These are phyloP conservation scores for Thelonectria blattea DNA, from an alignment of 2,329 filamentous ascomycete species.

Conservation along the genomic window DNA sequence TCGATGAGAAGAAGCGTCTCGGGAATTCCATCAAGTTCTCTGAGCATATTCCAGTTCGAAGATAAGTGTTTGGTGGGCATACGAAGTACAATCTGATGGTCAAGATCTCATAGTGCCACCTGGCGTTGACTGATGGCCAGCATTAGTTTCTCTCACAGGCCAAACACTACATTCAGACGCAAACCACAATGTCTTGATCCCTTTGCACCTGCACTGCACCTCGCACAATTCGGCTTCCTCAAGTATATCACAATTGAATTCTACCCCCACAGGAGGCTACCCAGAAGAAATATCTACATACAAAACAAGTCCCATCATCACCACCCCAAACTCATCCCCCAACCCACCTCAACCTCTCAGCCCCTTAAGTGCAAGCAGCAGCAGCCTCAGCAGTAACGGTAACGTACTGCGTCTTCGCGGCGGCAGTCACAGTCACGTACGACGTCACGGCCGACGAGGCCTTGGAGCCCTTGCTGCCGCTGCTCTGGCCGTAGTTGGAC, in stretches of 20 bases:
- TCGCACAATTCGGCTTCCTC: slow-evolving; percentile 23
- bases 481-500: background rate
- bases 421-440: slow-evolving; percentile 25
- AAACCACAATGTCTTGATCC: background rate
- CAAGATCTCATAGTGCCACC: no score
- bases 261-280: slow-evolving; percentile 38
- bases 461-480: background rate
- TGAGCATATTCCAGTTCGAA: no score
- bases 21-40: no score
- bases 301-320: slow-evolving; percentile 21
- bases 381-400: slow-evolving; percentile 26
- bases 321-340: background rate
- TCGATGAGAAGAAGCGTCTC: no score
- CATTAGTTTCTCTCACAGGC: background rate
- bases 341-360: background rate
- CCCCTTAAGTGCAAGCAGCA: slow-evolving; percentile 24
- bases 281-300: slow-evolving; percentile 38
- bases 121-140: no score
- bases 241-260: slow-evolving; percentile 37
- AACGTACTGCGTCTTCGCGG: slow-evolving; percentile 20
- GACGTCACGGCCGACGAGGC: slow-evolving; percentile 17
- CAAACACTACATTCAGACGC: background rate
- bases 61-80: no score
- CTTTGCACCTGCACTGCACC: background rate
- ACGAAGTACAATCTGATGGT: no score